Percentiles rank a stretch among this genome's conserved stretches.
Conservation (phyloP, 1,284 basidiomycete genomes). For the Mycena citricolor region DNA sequence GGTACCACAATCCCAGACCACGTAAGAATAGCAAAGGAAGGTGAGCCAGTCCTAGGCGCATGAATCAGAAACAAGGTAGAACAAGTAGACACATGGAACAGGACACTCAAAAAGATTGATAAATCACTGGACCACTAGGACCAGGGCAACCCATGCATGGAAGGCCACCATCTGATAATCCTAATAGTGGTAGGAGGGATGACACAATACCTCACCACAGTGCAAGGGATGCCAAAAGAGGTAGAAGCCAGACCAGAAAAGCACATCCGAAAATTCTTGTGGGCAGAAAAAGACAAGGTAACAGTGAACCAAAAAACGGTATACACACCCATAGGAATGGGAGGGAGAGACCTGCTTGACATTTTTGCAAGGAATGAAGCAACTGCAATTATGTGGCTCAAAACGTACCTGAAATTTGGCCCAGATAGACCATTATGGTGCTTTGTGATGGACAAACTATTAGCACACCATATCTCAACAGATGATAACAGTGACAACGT, state of each 20-base stretch:
- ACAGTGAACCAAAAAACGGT: constrained; percentile 14
- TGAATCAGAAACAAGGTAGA: constrained; percentile 19
- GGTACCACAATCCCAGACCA: no score
- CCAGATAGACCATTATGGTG: constrained; percentile 26
- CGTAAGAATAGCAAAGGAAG: constrained; percentile 15
- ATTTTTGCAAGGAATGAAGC: constrained; percentile 13
- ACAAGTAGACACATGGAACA: constrained; percentile 5
- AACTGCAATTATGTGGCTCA: constrained; percentile 10
- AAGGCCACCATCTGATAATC: no score
- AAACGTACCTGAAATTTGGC: constrained; percentile 21
- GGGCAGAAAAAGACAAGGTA: constrained; percentile 1
- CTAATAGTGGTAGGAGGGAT: no score
- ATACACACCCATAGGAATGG: background rate
- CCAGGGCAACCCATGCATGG: no score
- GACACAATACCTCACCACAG: constrained; percentile 24
- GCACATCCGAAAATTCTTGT: constrained; percentile 6
- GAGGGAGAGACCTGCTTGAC: constrained; percentile 18
- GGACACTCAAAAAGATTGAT: no score
- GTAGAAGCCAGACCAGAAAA: constrained; percentile 8
- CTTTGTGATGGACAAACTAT: constrained; percentile 22
- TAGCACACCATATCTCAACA: background rate
- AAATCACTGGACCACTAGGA: no score
- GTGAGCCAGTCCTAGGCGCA: constrained; percentile 16
- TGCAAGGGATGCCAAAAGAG: constrained; percentile 27
- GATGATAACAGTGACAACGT: background rate